Evolutionary conservation across 495 filamentous ascomycete genomes (phyloP).

Genomic region (Schizothecium vesticola): DNA sequence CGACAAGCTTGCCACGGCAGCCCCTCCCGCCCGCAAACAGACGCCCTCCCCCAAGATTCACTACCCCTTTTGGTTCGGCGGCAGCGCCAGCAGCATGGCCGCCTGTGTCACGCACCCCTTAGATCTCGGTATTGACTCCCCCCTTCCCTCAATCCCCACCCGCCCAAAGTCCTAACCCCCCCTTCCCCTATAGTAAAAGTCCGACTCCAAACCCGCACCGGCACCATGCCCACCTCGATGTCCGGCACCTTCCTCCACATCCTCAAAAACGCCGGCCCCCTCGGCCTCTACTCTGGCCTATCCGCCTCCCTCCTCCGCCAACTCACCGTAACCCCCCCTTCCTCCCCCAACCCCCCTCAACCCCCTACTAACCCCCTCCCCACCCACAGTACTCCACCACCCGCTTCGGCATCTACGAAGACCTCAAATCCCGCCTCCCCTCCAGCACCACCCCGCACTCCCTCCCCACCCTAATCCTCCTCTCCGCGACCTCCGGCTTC

Average conservation of each 20-base stretch:
- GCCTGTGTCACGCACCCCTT: slow-evolving; percentile 87
- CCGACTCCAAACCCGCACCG: slow-evolving; percentile 75
- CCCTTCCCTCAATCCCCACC: neutral
- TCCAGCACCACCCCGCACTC: slow-evolving; percentile 49
- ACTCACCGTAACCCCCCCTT: slow-evolving; percentile 45
- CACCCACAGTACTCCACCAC: slow-evolving; percentile 71
- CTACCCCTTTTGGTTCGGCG: slow-evolving; percentile 93
- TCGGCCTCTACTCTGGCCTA: slow-evolving; percentile 78
- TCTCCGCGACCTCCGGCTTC: slow-evolving; percentile 79
- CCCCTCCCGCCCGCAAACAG: neutral
- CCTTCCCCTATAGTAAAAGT: slow-evolving; percentile 43
- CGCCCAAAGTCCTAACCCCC: neutral
- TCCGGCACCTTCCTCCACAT: slow-evolving; percentile 75
- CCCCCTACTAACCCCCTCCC: neutral
- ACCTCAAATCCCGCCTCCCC: slow-evolving; percentile 66
- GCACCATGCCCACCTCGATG: slow-evolving; percentile 66
- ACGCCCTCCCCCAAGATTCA: slow-evolving; percentile 4
- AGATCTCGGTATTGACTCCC: slow-evolving; percentile 59
- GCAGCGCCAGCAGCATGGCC: slow-evolving; percentile 83
- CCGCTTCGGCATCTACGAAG: slow-evolving; percentile 91
- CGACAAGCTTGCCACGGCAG: neutral
- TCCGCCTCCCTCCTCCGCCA: slow-evolving; percentile 91
- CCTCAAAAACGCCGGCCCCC: slow-evolving; percentile 55
- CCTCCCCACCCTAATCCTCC: slow-evolving; percentile 66
- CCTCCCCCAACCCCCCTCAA: neutral